Base-by-base conservation (phyloP, 305 asterid species). In the Stenogyne calaminthoides region DNA sequence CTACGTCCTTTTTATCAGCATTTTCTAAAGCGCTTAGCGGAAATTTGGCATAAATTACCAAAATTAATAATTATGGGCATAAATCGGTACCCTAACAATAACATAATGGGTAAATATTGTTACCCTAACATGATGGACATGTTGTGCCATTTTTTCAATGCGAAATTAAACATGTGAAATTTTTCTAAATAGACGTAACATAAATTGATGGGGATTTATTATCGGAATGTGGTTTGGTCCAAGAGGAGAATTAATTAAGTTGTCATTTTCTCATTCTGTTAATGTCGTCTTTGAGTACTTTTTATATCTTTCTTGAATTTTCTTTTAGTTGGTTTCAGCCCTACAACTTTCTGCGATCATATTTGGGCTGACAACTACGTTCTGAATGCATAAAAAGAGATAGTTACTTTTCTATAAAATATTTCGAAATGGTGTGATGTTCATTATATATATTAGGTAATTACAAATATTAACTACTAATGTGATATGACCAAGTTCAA, bases 181-280 rank as follows among this genome's bases (percentile, higher is more conserved):
- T 9, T n/a, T 54, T 54, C 14, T 54, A 54, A 7, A 19, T 7
- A 16, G 2, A 18, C 0, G 29, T 19, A 54, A 54, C 59, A 54
- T 57, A 11, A 57, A 12, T 11, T 57, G 36, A 57, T 57, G 64
- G 37, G 39, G 6, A 57, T 57, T 27, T 57, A 57, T 1, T 18
- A 57, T 57, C 7, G 4, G 29, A 54, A 54, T 54, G 9, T 57
- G 64, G 36, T 57, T 57, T 57, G 16, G 64, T 57, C 64, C 57
- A 6, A 51, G 16, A 56, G 8, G 34, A 25, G 62, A 57, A 47
- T 47, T 25, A 57, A 47, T 47, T 47, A 57, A 57, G 37, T 10
- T 57, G 64, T 57, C 64, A 12, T 57, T 25, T 57, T 57, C 64
- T 27, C 64, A 10, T 25, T 57, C 63, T 10, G 34, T 57, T 57